Base-by-base conservation (phyloP, 129 eudicot species). In the Sambucus nigra region DNA sequence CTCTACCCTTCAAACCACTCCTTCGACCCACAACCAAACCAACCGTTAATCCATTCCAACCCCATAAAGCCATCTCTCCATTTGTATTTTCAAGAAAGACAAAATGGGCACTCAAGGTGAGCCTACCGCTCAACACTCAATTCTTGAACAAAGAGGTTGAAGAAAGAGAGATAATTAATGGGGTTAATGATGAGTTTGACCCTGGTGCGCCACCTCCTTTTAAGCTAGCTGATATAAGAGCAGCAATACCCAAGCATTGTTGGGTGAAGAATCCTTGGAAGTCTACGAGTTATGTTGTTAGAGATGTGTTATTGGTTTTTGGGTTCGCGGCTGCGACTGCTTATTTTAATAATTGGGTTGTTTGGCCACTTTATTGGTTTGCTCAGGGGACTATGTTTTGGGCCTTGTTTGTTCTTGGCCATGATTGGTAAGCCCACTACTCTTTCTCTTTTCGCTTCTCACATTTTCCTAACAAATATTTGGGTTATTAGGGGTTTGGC, bases 321-420 rank as follows among this genome's bases (percentile, higher is more conserved):
- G 96, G 96, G 11, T 77, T 92, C 63, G 99, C 96, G 0, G 89
- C 77, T 2, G 96, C 63, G 12, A 96, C 96, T 12, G 80, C 80
- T 50, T 62, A 51, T 51, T 76, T 82, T 26, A 82, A 92, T 60
- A 80, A 63, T 26, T 86, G 94, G 82, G 74, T 53, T 63, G 92
- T 80, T 68, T 92, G 99, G 99, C 96, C 99, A 57, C 81, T 92
- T 56, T 92, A 92, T 62, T 92, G 99, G 99, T 33, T 82, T 75
- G 96, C 96, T 74, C 99, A 92, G 54, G 75, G 94, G 1, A 92
- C 99, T 11, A 92, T 86, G 96, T 92, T 92, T 51, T 92, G 99
- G 99, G 99, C 99, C 61, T 73, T 92, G 9, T 92, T 92, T 80
- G 96, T 92, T 80, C 99, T 92, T 77, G 99, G 99, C 15, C 99